A percentile compares a stretch with the other conserved stretches of the same genome.
Conservation (phyloP, 2,329 filamentous ascomycete species). For the Chaetomium sp. region DNA sequence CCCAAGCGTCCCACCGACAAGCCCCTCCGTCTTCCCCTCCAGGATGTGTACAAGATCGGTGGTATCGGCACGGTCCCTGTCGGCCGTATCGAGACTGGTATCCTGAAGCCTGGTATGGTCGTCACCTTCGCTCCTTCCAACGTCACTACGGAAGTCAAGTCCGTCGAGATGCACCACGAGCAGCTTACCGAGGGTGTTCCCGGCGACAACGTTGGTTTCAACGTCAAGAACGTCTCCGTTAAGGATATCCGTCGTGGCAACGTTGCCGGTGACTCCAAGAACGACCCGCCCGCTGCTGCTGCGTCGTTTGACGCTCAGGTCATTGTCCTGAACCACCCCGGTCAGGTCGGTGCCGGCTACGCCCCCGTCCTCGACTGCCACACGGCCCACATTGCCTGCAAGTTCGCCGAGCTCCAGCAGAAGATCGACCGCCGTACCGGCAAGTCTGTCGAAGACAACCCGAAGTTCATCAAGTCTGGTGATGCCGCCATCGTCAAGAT, state of each 20-base stretch:
- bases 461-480: conserved; percentile 99
- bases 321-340: conserved; percentile 99
- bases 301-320: conserved; percentile 99
- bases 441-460: conserved; percentile 86
- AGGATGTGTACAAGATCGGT: conserved; percentile 99
- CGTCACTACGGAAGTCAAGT: conserved; percentile 99
- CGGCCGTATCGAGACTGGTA: conserved; percentile 99
- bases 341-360: conserved; percentile 98
- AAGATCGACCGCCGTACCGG: conserved; percentile 99
- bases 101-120: conserved; percentile 89
- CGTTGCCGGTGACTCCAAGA: conserved; percentile 99
- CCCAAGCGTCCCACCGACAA: conserved; percentile 95
- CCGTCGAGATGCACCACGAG: conserved; percentile 99
- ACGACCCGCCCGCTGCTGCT: conserved; percentile 87
- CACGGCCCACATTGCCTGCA: conserved; percentile 99
- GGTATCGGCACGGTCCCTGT: conserved; percentile 99
- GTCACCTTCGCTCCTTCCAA: conserved; percentile 98
- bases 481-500: conserved; percentile 99
- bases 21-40: conserved; percentile 99
- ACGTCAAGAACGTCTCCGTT: conserved; percentile 99
- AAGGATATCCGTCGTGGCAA: conserved; percentile 99
- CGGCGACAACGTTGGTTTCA: conserved; percentile 99
- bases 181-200: conserved; percentile 93
- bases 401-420: conserved; percentile 98
- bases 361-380: conserved; percentile 99